These are phyloP conservation scores for Hibiscus tridactylites DNA, from an alignment of 345 rosid genomes.

Conservation along the genomic window DNA sequence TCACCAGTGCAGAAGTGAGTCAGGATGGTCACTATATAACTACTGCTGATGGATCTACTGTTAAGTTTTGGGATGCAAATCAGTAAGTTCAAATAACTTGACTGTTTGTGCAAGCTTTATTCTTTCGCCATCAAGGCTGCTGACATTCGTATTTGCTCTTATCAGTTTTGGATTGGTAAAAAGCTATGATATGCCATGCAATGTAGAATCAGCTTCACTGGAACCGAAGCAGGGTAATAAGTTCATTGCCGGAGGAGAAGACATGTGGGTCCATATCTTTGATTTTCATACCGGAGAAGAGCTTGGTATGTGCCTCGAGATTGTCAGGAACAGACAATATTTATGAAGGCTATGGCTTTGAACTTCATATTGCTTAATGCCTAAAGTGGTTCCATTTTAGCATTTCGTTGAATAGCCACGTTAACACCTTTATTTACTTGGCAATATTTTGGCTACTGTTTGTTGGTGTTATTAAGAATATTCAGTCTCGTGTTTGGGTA, in stretches of 20 bases:
- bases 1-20: constrained; percentile 94
- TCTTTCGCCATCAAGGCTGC: not conserved
- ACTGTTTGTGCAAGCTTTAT: not conserved
- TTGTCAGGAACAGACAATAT: not conserved
- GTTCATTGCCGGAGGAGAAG: constrained; percentile 64
- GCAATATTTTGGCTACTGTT: not conserved
- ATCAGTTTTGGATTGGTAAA: constrained; percentile 79
- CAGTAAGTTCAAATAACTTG: constrained; percentile 47
- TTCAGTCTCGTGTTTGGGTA: not conserved
- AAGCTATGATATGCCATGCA: constrained; percentile 90
- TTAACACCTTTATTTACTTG: not conserved
- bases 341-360: not conserved
- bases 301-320: constrained; percentile 35
- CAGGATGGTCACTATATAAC: constrained; percentile 90
- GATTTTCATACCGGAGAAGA: constrained; percentile 67
- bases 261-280: constrained; percentile 57
- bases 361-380: not conserved
- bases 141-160: constrained; percentile 6
- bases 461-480: not conserved
- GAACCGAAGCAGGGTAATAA: constrained; percentile 51
- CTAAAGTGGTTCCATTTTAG: not conserved
- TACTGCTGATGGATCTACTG: constrained; percentile 84
- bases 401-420: not conserved
- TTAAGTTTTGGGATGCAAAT: constrained; percentile 96
- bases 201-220: constrained; percentile 62